These are phyloP conservation scores for Groenewaldozyma sp. DNA, from an alignment of 1,139 yeast species.

Conservation along the genomic window DNA sequence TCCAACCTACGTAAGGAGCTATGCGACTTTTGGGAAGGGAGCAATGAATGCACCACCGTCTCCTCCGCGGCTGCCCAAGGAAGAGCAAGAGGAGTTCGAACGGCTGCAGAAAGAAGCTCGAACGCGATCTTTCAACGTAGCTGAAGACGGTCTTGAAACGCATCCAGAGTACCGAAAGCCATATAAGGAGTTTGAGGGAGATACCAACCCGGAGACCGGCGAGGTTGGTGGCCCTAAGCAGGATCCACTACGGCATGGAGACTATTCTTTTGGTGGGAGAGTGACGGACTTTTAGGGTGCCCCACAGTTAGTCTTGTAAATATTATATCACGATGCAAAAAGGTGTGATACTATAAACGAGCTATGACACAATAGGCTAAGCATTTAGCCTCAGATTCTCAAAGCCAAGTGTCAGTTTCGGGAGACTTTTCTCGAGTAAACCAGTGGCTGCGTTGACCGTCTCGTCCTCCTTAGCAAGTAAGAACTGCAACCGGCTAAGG, in stretches of 20 bases:
- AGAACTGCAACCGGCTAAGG: constrained; percentile 9
- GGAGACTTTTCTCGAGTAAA: constrained; percentile 7
- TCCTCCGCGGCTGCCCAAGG: constrained; percentile 78
- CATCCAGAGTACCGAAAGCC: constrained; percentile 67
- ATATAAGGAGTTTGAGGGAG: constrained; percentile 94
- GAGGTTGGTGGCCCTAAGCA: constrained; percentile 99
- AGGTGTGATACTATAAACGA: too few relatives aligned
- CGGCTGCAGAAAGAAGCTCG: constrained; percentile 70
- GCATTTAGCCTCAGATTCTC: background rate
- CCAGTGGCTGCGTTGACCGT: constrained; percentile 11
- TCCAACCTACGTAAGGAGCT: too few relatives aligned
- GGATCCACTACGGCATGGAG: constrained; percentile 88
- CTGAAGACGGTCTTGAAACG: constrained; percentile 57
- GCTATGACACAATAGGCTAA: too few relatives aligned
- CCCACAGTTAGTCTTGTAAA: too few relatives aligned
- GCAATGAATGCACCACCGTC: constrained; percentile 54
- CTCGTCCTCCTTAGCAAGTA: constrained; percentile 12
- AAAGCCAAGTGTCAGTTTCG: constrained; percentile 2
- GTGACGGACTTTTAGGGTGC: constrained; percentile 94
- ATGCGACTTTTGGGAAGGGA: constrained; percentile 7
- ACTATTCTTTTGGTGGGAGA: constrained; percentile 92
- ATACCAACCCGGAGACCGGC: constrained; percentile 85
- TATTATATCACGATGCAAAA: too few relatives aligned
- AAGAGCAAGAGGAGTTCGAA: constrained; percentile 92
- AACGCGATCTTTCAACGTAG: constrained; percentile 57